Base-by-base conservation (phyloP, 2,329 filamentous ascomycete genomes). In the Calonectria crousiana region DNA sequence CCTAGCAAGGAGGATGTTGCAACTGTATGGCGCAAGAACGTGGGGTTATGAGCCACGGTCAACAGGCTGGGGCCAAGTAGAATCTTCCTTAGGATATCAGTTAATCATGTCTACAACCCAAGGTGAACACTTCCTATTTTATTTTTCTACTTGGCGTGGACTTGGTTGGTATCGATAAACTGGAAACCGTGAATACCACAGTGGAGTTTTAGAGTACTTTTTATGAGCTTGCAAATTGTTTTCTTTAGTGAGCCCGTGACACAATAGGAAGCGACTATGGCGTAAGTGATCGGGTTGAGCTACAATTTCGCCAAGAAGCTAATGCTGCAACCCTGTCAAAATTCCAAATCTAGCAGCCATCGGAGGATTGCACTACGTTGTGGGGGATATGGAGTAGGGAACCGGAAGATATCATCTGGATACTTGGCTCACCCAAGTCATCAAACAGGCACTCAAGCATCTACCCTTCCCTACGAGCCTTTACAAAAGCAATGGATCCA, bases 21-120 rank as follows among this genome's bases (percentile, higher is more conserved):
- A 60, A 16, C 8, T 16, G 26, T n/a, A 74, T 74, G 64, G 69
- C 64, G 64, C 53, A 72, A 74, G 53, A 72, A 30, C 30, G 56
- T 62, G 49, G 58, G 49, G 68, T 51, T 34, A 74, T 74, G 69
- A 74, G 62, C 69, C 38, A 67, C 56, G 56, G 23, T 47, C 32
- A 23, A 23, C 34, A 41, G 49, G 26, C 65, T 49, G 26, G 49
- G 18, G n/a, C 13, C 16, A 41, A 38, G 16, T n/a, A 38, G 6
- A 38, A 23, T 6, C 14, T 10, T 28, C 34, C 3, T 20, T 2
- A 6, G 10, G 20, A n/a, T 28, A 14, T 32, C 20, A 58, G 20
- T 14, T 14, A 58, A 23, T 11, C 18, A 58, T 14, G 52, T 10
- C 30, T 1, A 58, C 8, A 14, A 18, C 23, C 13, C 3, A 38